Conservation (phyloP, 305 asterid species). For the Plantago coronopus region DNA sequence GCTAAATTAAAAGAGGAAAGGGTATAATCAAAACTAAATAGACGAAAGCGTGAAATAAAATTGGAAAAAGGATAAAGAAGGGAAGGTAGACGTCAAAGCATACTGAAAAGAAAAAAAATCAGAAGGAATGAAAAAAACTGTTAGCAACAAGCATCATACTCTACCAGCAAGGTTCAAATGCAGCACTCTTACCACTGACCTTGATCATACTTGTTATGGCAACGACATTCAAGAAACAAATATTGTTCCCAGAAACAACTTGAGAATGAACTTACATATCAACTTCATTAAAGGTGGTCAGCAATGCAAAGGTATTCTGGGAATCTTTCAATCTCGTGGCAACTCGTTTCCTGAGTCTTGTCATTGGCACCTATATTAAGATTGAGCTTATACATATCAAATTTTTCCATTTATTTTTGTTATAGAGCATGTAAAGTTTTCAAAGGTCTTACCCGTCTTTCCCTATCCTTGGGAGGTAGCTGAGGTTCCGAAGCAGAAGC, state of each 20-base stretch:
- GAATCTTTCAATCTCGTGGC: conserved; percentile 95
- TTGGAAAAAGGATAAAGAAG: too few species aligned
- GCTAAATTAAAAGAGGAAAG: too few species aligned
- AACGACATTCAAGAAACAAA: neutral
- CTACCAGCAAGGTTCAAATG: too few species aligned
- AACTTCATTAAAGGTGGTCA: conserved; percentile 97
- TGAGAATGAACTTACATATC: conserved; percentile 67
- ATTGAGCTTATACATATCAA: conserved; percentile 17
- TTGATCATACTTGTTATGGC: too few species aligned
- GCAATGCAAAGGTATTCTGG: conserved; percentile 90
- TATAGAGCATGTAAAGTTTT: conserved; percentile 3
- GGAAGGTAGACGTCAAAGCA: too few species aligned
- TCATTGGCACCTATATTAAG: conserved; percentile 80
- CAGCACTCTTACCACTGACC: too few species aligned
- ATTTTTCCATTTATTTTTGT: neutral
- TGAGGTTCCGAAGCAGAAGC: conserved; percentile 76
- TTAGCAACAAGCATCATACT: too few species aligned
- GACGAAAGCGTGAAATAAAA: too few species aligned
- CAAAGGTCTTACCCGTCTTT: conserved; percentile 66
- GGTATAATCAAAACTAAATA: too few species aligned
- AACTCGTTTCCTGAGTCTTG: conserved; percentile 91
- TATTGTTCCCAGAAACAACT: neutral
- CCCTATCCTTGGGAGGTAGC: conserved; percentile 96
- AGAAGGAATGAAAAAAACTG: too few species aligned
- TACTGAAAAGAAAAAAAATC: too few species aligned